Percentiles rank a stretch among this genome's conserved stretches.
Conservation (phyloP, 192 early-diverging fungal species). For the Rhizoclosmatium globosum region DNA sequence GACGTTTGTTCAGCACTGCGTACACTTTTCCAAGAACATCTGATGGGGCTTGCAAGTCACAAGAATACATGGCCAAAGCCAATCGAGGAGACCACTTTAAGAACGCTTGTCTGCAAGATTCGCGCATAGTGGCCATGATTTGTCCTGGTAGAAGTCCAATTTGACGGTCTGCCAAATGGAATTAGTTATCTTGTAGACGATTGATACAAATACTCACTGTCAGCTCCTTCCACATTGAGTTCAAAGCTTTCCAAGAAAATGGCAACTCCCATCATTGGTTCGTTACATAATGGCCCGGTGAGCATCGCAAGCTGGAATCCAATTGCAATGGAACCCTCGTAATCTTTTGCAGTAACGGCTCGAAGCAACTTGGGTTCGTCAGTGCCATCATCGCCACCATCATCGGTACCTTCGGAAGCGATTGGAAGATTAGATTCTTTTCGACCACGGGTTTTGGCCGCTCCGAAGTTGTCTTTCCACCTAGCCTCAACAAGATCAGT, state of each 20-base stretch:
- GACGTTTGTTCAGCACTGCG: constrained; percentile 87
- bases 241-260: constrained; percentile 76
- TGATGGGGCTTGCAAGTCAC: constrained; percentile 92
- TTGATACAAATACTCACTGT: constrained; percentile 24
- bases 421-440: background rate
- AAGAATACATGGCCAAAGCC: constrained; percentile 95
- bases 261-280: constrained; percentile 89
- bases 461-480: constrained; percentile 5
- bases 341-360: constrained; percentile 24
- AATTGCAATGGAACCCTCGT: constrained; percentile 79
- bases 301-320: constrained; percentile 95
- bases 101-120: constrained; percentile 84
- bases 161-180: constrained; percentile 25
- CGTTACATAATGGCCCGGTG: constrained; percentile 90
- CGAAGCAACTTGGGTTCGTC: background rate
- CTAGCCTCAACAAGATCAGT: background rate
- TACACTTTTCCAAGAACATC: constrained; percentile 97
- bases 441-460: background rate
- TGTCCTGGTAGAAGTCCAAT: constrained; percentile 74
- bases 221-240: constrained; percentile 34
- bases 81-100: constrained; percentile 94
- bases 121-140: constrained; percentile 86
- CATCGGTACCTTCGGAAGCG: background rate
- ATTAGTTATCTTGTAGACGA: constrained; percentile 7
- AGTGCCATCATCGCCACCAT: background rate